Evolutionary conservation across 495 filamentous ascomycete genomes (phyloP), one percentile per base, ranked within the genome.

Genomic region (Daldinia caldariorum): DNA sequence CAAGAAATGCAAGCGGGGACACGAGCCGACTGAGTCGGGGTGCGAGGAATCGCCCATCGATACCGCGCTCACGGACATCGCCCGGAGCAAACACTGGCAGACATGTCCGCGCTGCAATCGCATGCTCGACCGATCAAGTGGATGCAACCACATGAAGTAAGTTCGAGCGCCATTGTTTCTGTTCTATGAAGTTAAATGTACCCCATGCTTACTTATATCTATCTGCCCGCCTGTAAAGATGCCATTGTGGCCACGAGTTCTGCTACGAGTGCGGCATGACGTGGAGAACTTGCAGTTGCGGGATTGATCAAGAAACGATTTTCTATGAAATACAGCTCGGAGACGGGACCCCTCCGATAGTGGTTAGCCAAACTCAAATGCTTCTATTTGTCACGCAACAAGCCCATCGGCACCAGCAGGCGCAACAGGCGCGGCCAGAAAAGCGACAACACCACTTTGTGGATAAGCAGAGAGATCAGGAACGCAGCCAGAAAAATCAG

Each of bases 101-200:
- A 39, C 7, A 13, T 67, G 68, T 20, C 18, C 61, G 14, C 7
- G 12, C 4, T 71, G 68, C n/a, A 20, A 58, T 7, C 20, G 22
- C 1, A 58, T 62, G 7, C 6, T 71, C 4, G 18, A 18, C 1
- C 20, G 37, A 6, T 6, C 9, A 3, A 10, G 8, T 6, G 68
- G 68, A 29, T 71, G 68, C 6, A 31, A 38, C 8, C 62, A 54
- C 26, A 58, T 67, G 4, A 22, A 0, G 68, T 71, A 32, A 71
- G 68, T 54, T 53, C 49, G 6, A 14, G 6, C 6, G 13, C 31
- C 26, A 7, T 8, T 32, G n/a, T 53, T 8, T 2, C 26, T 31
- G 8, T 53, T 26, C 26, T 26, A 26, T 3, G 26, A 26, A 26
- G 6, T 29, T 32, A 32, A 31, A 8, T 31, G 1, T 13, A 16